Evolutionary conservation across 129 eudicot species (phyloP).

Genomic region (Erigeron canadensis): DNA sequence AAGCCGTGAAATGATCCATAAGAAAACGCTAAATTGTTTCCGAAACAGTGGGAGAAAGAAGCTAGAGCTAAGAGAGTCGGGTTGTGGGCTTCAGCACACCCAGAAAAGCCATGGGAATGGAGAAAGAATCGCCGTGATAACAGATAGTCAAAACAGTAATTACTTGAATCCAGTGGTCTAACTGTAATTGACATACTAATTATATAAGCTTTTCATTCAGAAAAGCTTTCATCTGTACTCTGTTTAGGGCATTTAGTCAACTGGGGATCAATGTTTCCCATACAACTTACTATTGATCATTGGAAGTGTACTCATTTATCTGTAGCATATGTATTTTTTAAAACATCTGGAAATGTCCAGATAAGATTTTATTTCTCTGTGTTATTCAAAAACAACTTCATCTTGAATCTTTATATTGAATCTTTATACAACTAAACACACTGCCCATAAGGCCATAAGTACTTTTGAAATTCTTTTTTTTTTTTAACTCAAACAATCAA

Average conservation of each 20-base stretch:
- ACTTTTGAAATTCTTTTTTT: too few relatives aligned
- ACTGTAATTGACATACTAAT: too few relatives aligned
- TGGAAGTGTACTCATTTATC: background rate
- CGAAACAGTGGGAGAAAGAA: constrained; percentile 80
- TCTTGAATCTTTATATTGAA: too few relatives aligned
- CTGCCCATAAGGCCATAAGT: too few relatives aligned
- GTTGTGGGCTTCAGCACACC: constrained; percentile 80
- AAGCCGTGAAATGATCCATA: background rate
- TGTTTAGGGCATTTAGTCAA: background rate
- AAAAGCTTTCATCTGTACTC: too few relatives aligned
- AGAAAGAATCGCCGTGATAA: constrained; percentile 76
- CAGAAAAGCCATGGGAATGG: constrained; percentile 98
- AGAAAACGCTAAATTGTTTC: constrained; percentile 2
- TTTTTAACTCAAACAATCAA: too few relatives aligned
- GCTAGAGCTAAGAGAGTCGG: constrained; percentile 86
- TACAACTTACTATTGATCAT: background rate
- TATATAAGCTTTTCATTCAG: too few relatives aligned
- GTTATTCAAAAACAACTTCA: background rate
- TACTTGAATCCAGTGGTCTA: background rate
- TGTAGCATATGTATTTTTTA: background rate
- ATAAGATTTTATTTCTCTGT: background rate
- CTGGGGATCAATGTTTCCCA: background rate
- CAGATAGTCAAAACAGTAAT: constrained; percentile 29
- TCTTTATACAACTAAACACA: too few relatives aligned
- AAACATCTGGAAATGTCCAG: background rate